Base-by-base conservation (phyloP, 306 rosid genomes). In the Pachyrhizus erosus region DNA sequence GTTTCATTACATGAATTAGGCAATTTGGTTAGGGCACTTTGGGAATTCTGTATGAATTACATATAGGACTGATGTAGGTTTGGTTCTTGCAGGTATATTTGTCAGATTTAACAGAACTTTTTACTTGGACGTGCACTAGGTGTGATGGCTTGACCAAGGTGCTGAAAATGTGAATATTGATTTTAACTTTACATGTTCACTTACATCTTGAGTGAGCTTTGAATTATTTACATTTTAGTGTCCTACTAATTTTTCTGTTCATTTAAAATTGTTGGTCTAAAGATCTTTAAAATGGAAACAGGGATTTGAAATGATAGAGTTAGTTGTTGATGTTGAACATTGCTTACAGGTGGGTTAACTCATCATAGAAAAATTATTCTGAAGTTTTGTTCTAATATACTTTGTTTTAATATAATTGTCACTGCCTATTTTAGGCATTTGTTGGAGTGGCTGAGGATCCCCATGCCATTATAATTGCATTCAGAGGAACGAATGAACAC, bases 261-360 rank as follows among this genome's bases (percentile, higher is more conserved):
- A 66, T 74, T 33, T 54, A 54, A 84, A 81, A 49, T 68, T 45
- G 21, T 72, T 82, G 62, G 39, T 71, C 82, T 80, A 72, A 71
- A 77, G 40, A 29, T 83, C 29, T 64, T 83, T 84, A 69, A 20
- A 52, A 85, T 91, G 81, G 68, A 61, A 78, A 88, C 94, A 96
- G 99, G 97, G 93, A 66, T 96, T 96, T 91, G 94, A 96, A 80
- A 84, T 96, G 89, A 89, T 96, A 78, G 99, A 96, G 89, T 75
- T 96, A 84, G 86, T 96, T 77, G 99, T 96, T 73, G 99, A 96
- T 57, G 78, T 96, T 31, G 94, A 93, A 90, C 94, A 93, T 70
- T 96, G 99, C 94, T 87, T 96, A 88, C 99, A 96, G 98, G 99
- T 93, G 75, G 97, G 99, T 89, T 68, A 73, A 43, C 54, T 84